phyloP scores from a whole-genome alignment of 371 early-diverging fungal species.

The Parasitella parasitica region DNA sequence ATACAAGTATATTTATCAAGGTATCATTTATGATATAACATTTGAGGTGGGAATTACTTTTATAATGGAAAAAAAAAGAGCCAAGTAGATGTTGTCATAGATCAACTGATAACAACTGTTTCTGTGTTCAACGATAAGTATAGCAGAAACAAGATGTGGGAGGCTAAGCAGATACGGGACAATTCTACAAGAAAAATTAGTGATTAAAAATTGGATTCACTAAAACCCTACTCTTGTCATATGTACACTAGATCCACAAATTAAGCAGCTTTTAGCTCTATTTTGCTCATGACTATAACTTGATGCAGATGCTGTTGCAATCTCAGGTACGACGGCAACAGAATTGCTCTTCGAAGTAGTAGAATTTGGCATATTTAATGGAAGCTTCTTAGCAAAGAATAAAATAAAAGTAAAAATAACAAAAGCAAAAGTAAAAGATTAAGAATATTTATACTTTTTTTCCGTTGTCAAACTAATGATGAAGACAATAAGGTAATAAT shows the following conservation, averaged over 20 bases:
- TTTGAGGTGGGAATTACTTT: no score
- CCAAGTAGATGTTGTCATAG: no score
- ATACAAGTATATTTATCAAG: no score
- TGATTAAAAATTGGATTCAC: background rate
- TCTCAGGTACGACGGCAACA: background rate
- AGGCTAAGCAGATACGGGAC: slow-evolving; percentile 8
- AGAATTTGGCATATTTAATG: background rate
- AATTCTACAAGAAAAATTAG: background rate
- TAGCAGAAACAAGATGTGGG: background rate
- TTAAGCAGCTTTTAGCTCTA: background rate
- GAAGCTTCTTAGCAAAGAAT: no score
- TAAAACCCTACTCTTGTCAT: slow-evolving; percentile 7
- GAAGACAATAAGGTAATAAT: background rate
- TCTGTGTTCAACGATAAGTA: background rate
- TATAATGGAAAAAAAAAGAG: no score
- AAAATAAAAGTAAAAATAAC: no score
- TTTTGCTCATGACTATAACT: background rate
- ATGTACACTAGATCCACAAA: slow-evolving; percentile 9
- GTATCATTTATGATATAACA: no score
- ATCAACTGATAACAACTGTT: background rate
- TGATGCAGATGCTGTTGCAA: background rate
- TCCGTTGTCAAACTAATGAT: background rate
- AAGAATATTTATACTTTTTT: background rate
- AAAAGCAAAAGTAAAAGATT: background rate
- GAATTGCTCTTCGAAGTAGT: background rate